Evolutionary conservation across 129 eudicot species (phyloP).

Genomic region (Flaveria sonorensis): DNA sequence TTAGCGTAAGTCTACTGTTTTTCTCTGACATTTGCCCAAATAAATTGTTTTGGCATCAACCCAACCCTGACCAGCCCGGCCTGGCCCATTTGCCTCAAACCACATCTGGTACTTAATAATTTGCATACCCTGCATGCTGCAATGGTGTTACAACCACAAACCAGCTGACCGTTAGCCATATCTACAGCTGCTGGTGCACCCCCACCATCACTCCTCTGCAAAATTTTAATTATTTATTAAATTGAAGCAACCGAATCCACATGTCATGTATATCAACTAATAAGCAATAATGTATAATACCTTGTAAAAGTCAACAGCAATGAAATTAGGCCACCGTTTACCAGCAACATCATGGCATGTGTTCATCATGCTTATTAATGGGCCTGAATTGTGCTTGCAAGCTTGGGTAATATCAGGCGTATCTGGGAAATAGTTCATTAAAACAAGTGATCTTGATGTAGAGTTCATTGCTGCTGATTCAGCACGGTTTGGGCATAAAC

Average conservation of each 20-base stretch:
- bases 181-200: slow-evolving; percentile 95
- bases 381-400: slow-evolving; percentile 89
- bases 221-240: slow-evolving; percentile 20
- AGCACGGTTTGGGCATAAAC: slow-evolving; percentile 85
- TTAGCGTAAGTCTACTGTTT: not conserved
- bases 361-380: slow-evolving; percentile 65
- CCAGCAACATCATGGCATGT: slow-evolving; percentile 70
- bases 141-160: slow-evolving; percentile 72
- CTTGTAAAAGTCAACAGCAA: slow-evolving; percentile 91
- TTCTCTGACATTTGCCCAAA: slow-evolving; percentile 2
- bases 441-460: slow-evolving; percentile 69
- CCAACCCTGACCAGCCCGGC: not conserved
- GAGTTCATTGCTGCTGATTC: slow-evolving; percentile 78
- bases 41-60: not conserved
- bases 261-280: not conserved
- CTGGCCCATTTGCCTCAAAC: not conserved
- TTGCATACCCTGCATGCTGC: slow-evolving; percentile 66
- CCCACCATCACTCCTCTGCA: slow-evolving; percentile 91
- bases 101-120: not conserved
- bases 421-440: slow-evolving; percentile 82
- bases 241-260: not conserved
- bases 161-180: slow-evolving; percentile 71
- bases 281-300: slow-evolving; percentile 33
- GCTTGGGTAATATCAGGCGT: slow-evolving; percentile 73
- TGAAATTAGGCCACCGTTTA: slow-evolving; percentile 87